Evolutionary conservation across 2,329 filamentous ascomycete species (phyloP), one percentile per base, ranked within the genome.

Genomic region (Sphaerulina musiva): DNA sequence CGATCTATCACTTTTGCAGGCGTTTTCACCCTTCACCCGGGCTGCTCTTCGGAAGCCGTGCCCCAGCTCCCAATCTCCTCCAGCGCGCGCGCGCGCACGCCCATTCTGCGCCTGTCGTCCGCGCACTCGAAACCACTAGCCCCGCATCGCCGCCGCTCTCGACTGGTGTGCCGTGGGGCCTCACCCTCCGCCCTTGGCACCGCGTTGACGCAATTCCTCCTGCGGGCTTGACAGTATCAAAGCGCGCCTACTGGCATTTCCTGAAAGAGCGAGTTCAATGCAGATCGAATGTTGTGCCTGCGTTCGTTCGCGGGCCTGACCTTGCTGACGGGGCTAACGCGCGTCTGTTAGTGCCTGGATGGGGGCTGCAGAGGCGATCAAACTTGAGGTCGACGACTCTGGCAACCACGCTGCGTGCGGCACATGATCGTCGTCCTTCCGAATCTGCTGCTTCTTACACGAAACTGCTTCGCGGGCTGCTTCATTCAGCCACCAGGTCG

Each of bases 211-310:
- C 54, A 54, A 61, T 55, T 9, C 51, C 47, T 29, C 32, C 50
- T 55, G 54, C 58, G 57, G 36, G 49, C 55, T 49, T 57, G 54
- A 60, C 58, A 59, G 49, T 52, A 59, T 54, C 46, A 44, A 53
- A 55, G 43, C 43, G 43, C 43, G 29, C 49, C 43, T 48, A 31
- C 40, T 50, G 47, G 23, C 48, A 48, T 40, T 42, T 40, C 54
- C 43, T 53, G 26, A 48, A 57, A 54, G 56, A 55, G 57, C 48
- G 39, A 49, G 41, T 48, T 53, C 58, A 58, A 54, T 57, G 60
- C 48, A 53, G 58, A 62, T 59, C 51, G 48, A 51, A 54, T 53
- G 60, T 56, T 42, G 60, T 62, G 59, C 60, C 60, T 60, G 60
- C 60, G 55, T 53, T 51, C 49, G 56, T 41, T 48, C 44, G 40